These are phyloP conservation scores for Cryoendolithus antarcticus DNA, from an alignment of 2,329 filamentous ascomycete genomes.

Conservation along the genomic window DNA sequence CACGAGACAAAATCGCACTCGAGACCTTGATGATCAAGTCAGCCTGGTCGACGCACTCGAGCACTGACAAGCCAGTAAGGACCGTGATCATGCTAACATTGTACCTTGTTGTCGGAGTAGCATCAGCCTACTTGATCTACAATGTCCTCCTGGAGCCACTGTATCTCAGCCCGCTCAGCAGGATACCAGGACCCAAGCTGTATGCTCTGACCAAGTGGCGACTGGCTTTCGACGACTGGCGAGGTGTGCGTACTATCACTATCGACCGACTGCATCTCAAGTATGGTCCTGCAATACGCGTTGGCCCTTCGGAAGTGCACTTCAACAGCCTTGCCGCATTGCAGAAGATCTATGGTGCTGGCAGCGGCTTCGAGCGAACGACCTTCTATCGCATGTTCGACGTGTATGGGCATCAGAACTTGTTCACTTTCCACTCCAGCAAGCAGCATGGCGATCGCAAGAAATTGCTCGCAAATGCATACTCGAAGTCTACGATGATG, in stretches of 20 bases:
- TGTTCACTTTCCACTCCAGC: slow-evolving; percentile 38
- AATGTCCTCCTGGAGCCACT: slow-evolving; percentile 7
- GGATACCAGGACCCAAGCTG: slow-evolving; percentile 27
- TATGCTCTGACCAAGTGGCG: slow-evolving; percentile 35
- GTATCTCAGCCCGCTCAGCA: slow-evolving; percentile 7
- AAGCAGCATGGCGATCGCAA: slow-evolving; percentile 38
- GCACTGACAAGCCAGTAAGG: too few species aligned
- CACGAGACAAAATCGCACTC: too few species aligned
- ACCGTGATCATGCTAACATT: too few species aligned
- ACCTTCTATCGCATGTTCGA: slow-evolving; percentile 46
- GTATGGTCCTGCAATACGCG: slow-evolving; percentile 37
- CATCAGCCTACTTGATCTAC: too few species aligned
- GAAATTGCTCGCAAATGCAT: slow-evolving; percentile 40
- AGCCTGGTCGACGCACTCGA: too few species aligned
- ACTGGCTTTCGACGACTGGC: slow-evolving; percentile 34
- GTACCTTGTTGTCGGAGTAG: too few species aligned
- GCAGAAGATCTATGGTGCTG: slow-evolving; percentile 43
- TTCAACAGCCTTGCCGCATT: slow-evolving; percentile 35
- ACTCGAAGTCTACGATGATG: slow-evolving; percentile 39
- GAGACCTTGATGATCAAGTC: too few species aligned
- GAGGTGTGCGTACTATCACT: slow-evolving; percentile 29
- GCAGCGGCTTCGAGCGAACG: slow-evolving; percentile 38
- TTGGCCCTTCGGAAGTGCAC: slow-evolving; percentile 36
- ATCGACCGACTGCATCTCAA: slow-evolving; percentile 32
- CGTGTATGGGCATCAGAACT: slow-evolving; percentile 38